Conservation (phyloP, 305 asterid genomes). For the Solanum hybrid region DNA sequence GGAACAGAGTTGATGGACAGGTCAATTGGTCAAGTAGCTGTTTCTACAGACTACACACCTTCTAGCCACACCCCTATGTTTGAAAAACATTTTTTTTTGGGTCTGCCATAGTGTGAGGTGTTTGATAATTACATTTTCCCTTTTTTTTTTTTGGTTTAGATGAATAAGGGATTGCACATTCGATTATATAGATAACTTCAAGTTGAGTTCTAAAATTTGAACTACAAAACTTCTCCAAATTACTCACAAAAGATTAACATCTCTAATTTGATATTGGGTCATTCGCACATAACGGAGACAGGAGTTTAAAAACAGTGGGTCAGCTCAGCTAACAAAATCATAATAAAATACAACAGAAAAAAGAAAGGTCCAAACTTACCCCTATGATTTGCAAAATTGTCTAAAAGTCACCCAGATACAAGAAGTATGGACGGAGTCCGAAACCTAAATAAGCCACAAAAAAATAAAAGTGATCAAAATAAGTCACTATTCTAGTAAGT, state of each 20-base stretch:
- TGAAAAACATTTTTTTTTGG: neutral
- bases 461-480: no score
- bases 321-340: neutral
- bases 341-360: no score
- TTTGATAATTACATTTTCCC: neutral
- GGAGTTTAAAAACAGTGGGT: neutral
- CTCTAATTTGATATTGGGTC: neutral
- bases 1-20: neutral
- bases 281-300: neutral
- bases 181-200: neutral
- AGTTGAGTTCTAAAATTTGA: neutral
- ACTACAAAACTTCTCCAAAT: no score
- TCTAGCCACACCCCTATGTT: neutral
- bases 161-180: neutral
- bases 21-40: neutral
- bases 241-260: neutral
- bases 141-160: neutral
- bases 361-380: neutral
- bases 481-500: no score
- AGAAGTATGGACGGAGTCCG: neutral
- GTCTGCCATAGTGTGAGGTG: neutral
- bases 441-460: no score
- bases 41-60: neutral
- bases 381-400: neutral
- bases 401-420: neutral